Evolutionary conservation across 768 basidiomycete species (phyloP).

Genomic region (Phlebiopsis flavidoalba): DNA sequence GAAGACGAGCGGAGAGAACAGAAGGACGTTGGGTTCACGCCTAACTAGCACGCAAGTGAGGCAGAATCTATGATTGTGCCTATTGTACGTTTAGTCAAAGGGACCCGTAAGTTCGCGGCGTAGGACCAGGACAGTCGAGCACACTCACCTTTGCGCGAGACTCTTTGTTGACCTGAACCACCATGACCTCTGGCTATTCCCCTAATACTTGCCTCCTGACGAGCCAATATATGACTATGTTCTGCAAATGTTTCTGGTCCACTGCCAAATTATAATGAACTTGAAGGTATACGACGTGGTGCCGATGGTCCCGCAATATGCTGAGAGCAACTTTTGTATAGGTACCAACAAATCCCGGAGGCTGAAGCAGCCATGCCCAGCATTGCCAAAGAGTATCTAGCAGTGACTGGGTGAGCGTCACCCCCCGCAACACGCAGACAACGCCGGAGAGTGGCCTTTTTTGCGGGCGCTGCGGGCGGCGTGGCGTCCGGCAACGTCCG

Average conservation of each 20-base stretch:
- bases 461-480: too few relatives aligned
- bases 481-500: constrained; percentile 1
- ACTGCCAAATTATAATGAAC: too few relatives aligned
- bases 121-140: not conserved
- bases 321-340: too few relatives aligned
- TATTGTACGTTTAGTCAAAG: not conserved
- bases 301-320: too few relatives aligned
- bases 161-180: not conserved
- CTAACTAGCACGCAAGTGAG: not conserved
- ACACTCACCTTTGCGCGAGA: not conserved
- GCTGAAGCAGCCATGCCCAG: too few relatives aligned
- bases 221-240: too few relatives aligned
- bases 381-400: too few relatives aligned
- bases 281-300: too few relatives aligned
- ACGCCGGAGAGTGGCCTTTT: not conserved
- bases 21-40: not conserved
- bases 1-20: not conserved
- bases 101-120: not conserved
- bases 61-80: not conserved
- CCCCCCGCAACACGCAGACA: too few relatives aligned
- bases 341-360: too few relatives aligned
- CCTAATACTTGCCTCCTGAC: not conserved
- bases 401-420: too few relatives aligned
- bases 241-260: too few relatives aligned
- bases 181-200: not conserved